Conservation (phyloP, 2,329 filamentous ascomycete species). For the Xylaria arbuscula region DNA sequence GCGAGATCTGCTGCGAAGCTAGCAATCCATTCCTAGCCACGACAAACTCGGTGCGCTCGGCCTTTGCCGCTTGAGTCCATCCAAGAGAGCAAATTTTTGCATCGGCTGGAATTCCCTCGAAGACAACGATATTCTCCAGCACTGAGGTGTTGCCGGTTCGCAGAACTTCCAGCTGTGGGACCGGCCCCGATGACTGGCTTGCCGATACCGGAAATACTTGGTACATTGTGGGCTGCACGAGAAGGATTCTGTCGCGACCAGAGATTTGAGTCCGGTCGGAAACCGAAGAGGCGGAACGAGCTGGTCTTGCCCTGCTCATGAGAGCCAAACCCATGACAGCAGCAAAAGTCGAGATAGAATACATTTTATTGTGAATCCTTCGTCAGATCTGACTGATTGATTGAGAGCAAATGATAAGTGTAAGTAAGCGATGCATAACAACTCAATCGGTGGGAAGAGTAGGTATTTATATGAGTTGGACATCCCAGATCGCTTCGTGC, state of each 20-base stretch:
- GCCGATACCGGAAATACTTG: constrained; percentile 38
- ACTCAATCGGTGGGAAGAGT: neutral
- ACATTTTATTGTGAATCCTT: constrained; percentile 10
- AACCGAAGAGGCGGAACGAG: neutral
- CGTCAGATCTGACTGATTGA: neutral
- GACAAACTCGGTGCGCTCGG: constrained; percentile 52
- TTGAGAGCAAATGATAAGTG: neutral
- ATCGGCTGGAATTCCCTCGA: constrained; percentile 47
- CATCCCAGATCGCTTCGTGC: neutral
- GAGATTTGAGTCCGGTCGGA: neutral
- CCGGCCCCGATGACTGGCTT: constrained; percentile 25
- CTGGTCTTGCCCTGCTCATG: constrained; percentile 13
- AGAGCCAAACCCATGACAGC: constrained; percentile 11
- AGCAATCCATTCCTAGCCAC: constrained; percentile 49
- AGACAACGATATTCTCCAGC: constrained; percentile 50
- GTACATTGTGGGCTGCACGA: constrained; percentile 44
- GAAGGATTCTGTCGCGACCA: constrained; percentile 4
- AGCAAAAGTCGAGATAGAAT: constrained; percentile 11
- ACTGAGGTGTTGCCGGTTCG: constrained; percentile 35
- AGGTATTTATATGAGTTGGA: constrained; percentile 28
- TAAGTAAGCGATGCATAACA: neutral
- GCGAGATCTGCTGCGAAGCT: constrained; percentile 41
- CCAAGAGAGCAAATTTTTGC: constrained; percentile 47
- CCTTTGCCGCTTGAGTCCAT: constrained; percentile 52
- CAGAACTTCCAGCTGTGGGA: constrained; percentile 34